Evolutionary conservation across 2,329 filamentous ascomycete genomes (phyloP).

Genomic region (Juglanconis sp.): DNA sequence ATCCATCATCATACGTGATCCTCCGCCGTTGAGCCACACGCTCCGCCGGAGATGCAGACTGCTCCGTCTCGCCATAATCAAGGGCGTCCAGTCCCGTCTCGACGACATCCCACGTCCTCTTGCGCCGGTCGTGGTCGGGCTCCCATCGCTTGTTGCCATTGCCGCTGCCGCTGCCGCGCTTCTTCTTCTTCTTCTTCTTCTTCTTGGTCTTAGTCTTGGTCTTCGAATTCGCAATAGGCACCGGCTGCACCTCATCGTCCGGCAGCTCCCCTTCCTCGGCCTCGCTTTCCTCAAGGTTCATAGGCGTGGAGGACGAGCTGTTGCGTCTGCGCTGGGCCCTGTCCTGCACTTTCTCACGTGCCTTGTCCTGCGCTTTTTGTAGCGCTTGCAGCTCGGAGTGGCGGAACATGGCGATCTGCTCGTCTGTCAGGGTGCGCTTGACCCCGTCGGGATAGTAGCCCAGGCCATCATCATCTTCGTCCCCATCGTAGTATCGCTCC

Average conservation of each 20-base stretch:
- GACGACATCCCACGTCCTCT: constrained; percentile 66
- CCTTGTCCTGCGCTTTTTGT: constrained; percentile 63
- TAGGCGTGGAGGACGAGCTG: background rate
- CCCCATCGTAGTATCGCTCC: constrained; percentile 33
- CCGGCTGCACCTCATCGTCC: constrained; percentile 22
- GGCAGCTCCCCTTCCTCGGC: constrained; percentile 22
- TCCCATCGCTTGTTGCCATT: constrained; percentile 36
- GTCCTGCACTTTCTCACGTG: constrained; percentile 28
- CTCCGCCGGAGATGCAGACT: constrained; percentile 24
- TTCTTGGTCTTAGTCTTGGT: constrained; percentile 27
- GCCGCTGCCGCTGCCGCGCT: constrained; percentile 35
- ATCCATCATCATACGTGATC: constrained; percentile 40
- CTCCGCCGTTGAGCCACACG: constrained; percentile 35
- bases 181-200: constrained; percentile 33
- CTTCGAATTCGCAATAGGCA: constrained; percentile 20
- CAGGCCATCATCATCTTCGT: constrained; percentile 63
- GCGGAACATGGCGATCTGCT: constrained; percentile 85
- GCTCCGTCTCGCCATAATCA: constrained; percentile 52
- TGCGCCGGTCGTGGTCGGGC: constrained; percentile 60
- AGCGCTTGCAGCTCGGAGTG: constrained; percentile 81
- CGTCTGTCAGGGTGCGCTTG: constrained; percentile 86
- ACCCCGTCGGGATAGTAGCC: constrained; percentile 85
- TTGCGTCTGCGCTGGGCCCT: constrained; percentile 24
- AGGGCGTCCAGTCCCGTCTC: constrained; percentile 58
- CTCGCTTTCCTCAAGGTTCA: constrained; percentile 5